Conservation (phyloP, 2,329 filamentous ascomycete genomes). For the Botryotinia narcissicola region DNA sequence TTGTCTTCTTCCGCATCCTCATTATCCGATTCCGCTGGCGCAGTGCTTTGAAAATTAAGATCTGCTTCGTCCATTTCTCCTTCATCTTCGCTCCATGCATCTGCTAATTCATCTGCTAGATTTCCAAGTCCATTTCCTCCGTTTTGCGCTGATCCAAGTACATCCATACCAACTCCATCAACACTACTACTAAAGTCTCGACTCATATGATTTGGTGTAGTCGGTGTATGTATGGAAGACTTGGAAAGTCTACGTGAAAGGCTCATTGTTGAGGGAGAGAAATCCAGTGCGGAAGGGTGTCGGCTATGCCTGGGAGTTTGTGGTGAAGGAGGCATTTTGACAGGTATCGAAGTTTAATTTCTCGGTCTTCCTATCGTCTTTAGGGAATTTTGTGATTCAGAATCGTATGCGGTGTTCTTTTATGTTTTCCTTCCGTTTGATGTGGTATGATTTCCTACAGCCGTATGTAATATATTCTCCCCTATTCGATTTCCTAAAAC, state of each 20-base stretch:
- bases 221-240: conserved; percentile 35
- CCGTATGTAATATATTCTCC: conserved; percentile 2
- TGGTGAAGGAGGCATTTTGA: conserved; percentile 47
- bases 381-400: neutral
- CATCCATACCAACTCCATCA: conserved; percentile 27
- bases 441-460: neutral
- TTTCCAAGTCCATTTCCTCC: conserved; percentile 65
- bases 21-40: neutral
- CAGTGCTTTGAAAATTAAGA: conserved; percentile 39
- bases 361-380: neutral
- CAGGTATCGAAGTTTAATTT: conserved; percentile 21
- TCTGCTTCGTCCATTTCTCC: conserved; percentile 52
- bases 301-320: conserved; percentile 59
- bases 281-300: conserved; percentile 55
- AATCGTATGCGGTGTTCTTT: neutral
- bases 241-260: conserved; percentile 34
- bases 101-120: conserved; percentile 76
- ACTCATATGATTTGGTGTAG: conserved; percentile 28
- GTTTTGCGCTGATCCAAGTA: conserved; percentile 38
- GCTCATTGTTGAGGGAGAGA: conserved; percentile 35
- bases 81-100: conserved; percentile 65
- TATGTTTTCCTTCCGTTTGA: neutral
- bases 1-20: conserved; percentile 30
- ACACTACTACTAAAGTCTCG: conserved; percentile 13
- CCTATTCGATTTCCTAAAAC: conserved; percentile 10